Base-by-base conservation (phyloP, 164 flowering plant species). In the Protea cynaroides region DNA sequence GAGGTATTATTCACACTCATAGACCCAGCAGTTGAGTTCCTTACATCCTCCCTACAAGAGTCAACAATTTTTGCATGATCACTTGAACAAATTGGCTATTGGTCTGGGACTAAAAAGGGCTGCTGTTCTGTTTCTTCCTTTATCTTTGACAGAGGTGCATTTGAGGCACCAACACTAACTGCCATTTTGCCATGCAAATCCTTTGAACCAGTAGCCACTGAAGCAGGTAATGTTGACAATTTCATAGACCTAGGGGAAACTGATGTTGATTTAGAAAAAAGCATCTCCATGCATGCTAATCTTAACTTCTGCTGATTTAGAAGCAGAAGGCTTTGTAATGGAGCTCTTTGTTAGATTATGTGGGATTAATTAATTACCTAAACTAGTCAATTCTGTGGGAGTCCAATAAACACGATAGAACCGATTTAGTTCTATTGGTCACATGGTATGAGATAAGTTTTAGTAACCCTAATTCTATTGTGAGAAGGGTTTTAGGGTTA, bases 61-160 rank as follows among this genome's bases (percentile, higher is more conserved):
- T 66, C 82, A 61, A 70, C 76, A 25, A 70, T 62, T 58, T 80
- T 89, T 25, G 78, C 83, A 76, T 78, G 87, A 63, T 86, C 97
- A 70, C 88, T 81, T 1, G 90, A 84, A 75, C 80, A 79, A 47
- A 84, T 54, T 85, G 98, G 66, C 94, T 84, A 57, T 83, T 81
- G 73, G 80, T 92, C 56, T 84, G 97, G 29, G 94, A 89, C 65
- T 87, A 96, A 76, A 94, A 82, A 49, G 97, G 89, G 64, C 92
- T 83, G 68, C 83, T 81, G 66, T 87, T 80, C 66, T 75, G n/a
- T 83, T 47, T 83, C 87, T 67, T 81, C 89, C 68, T 60, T 83
- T 19, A 69, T 47, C 18, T 70, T 56, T 25, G 81, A 21, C 12
- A 67, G 67, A 62, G 75, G 79, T 25, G 52, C 25, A 64, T 84